Conservation (phyloP, 2,329 filamentous ascomycete species). For the Cyclaneusma minus region DNA sequence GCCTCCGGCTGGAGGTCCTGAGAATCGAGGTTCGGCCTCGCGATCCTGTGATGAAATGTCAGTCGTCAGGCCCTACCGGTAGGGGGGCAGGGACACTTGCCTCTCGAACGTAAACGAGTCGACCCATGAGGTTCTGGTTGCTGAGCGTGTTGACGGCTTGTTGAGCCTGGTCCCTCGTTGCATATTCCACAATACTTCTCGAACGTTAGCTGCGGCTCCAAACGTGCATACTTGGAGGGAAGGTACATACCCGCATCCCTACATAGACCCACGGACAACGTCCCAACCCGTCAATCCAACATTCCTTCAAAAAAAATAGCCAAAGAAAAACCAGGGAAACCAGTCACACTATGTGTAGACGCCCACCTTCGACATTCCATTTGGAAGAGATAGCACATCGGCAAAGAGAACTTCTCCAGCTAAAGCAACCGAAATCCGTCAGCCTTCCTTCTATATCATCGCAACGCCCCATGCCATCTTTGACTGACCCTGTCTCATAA, state of each 20-base stretch:
- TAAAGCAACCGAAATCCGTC: constrained; percentile 25
- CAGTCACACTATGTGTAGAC: constrained; percentile 80
- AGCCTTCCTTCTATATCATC: constrained; percentile 22
- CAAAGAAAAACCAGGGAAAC: constrained; percentile 53
- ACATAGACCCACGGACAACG: constrained; percentile 76
- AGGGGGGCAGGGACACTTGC: constrained; percentile 31
- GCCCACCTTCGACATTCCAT: constrained; percentile 99
- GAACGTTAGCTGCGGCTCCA: constrained; percentile 6
- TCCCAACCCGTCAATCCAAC: constrained; percentile 99
- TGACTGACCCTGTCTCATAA: constrained; percentile 93
- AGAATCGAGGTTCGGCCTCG: constrained; percentile 94
- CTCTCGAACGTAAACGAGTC: constrained; percentile 96
- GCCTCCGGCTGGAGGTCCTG: constrained; percentile 50
- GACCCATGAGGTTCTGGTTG: constrained; percentile 98
- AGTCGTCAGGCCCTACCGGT: constrained; percentile 6
- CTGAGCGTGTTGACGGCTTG: constrained; percentile 93
- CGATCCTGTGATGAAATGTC: constrained; percentile 51
- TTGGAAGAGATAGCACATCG: constrained; percentile 97
- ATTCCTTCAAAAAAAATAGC: constrained; percentile 58
- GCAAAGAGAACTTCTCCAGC: constrained; percentile 99
- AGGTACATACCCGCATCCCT: constrained; percentile 94
- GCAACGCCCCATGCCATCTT: constrained; percentile 8
- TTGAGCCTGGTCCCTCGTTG: constrained; percentile 97
- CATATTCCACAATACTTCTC: constrained; percentile 97
- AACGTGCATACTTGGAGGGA: constrained; percentile 1